A percentile compares a stretch with the other conserved stretches of the same genome.
phyloP scores from a whole-genome alignment of 768 basidiomycete genomes.

The Pleurotus platypus region DNA sequence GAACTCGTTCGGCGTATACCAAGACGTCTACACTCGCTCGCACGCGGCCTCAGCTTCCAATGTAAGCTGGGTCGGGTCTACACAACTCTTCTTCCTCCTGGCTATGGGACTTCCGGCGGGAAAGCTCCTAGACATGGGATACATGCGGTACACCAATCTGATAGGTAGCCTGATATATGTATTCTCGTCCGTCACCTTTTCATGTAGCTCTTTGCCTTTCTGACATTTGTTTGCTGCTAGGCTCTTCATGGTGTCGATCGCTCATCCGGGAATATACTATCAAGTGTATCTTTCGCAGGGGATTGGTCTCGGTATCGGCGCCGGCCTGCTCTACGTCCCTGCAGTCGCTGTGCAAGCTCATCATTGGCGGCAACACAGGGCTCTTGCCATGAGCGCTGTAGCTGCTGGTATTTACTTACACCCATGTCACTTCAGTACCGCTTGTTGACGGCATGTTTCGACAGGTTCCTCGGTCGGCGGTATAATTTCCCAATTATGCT shows the following conservation, averaged over 20 bases:
- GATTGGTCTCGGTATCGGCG: constrained; percentile 37
- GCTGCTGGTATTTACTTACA: constrained; percentile 24
- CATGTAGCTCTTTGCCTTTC: background rate
- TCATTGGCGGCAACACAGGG: constrained; percentile 37
- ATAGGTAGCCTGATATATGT: constrained; percentile 24
- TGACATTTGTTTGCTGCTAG: constrained; percentile 8
- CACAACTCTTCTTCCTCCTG: constrained; percentile 27
- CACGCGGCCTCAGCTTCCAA: constrained; percentile 16
- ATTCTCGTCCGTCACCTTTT: constrained; percentile 18
- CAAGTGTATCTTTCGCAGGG: constrained; percentile 45
- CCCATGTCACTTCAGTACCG: too few species aligned
- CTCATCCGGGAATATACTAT: constrained; percentile 29
- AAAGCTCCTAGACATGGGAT: constrained; percentile 31
- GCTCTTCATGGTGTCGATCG: constrained; percentile 28
- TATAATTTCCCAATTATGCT: constrained; percentile 48
- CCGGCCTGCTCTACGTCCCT: constrained; percentile 41
- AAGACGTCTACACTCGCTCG: constrained; percentile 21
- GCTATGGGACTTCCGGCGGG: constrained; percentile 24
- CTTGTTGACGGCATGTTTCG: too few species aligned
- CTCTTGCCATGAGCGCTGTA: constrained; percentile 44
- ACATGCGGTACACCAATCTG: constrained; percentile 24
- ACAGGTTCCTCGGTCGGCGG: constrained; percentile 46
- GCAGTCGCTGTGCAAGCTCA: constrained; percentile 41
- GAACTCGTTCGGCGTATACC: constrained; percentile 25
- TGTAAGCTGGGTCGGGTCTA: constrained; percentile 34